Percentiles rank a stretch among this genome's conserved stretches.
Evolutionary conservation across 1,284 basidiomycete genomes (phyloP).

Genomic region (Puccinia triticina): DNA sequence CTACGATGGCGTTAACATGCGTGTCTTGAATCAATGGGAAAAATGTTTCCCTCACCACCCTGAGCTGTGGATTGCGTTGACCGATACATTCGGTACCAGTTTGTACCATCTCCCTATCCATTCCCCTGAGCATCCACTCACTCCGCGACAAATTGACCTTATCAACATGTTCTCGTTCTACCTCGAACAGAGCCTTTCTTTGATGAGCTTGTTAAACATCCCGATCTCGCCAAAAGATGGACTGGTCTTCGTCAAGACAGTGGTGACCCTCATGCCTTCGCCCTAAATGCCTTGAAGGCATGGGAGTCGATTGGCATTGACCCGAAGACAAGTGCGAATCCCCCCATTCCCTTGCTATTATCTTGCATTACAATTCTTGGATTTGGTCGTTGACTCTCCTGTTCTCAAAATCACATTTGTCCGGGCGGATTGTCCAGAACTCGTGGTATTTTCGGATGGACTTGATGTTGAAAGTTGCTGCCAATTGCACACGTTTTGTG

Average conservation of each 20-base stretch:
- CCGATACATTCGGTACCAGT: conserved; percentile 85
- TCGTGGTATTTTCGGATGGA: conserved; percentile 79
- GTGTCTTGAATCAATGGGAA: conserved; percentile 82
- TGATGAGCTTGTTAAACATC: conserved; percentile 69
- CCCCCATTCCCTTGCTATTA: neutral
- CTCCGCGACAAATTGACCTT: neutral
- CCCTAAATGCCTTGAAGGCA: conserved; percentile 70
- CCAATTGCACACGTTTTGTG: conserved; percentile 71
- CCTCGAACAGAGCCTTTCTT: conserved; percentile 67
- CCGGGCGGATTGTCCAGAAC: conserved; percentile 60
- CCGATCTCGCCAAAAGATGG: conserved; percentile 72
- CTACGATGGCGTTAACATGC: conserved; percentile 74
- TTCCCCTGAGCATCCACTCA: neutral
- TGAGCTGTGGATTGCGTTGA: conserved; percentile 72
- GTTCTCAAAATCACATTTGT: neutral
- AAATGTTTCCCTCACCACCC: conserved; percentile 59
- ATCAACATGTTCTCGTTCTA: neutral
- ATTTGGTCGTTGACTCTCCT: neutral
- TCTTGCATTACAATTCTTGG: neutral
- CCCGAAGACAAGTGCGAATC: conserved; percentile 64
- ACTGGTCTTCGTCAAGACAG: conserved; percentile 85
- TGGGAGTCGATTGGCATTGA: conserved; percentile 73
- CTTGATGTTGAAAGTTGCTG: conserved; percentile 74
- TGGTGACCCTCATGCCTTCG: conserved; percentile 79
- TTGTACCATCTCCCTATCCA: conserved; percentile 56